These are phyloP conservation scores for Suillus variegatus DNA, from an alignment of 768 basidiomycete species.

Conservation along the genomic window DNA sequence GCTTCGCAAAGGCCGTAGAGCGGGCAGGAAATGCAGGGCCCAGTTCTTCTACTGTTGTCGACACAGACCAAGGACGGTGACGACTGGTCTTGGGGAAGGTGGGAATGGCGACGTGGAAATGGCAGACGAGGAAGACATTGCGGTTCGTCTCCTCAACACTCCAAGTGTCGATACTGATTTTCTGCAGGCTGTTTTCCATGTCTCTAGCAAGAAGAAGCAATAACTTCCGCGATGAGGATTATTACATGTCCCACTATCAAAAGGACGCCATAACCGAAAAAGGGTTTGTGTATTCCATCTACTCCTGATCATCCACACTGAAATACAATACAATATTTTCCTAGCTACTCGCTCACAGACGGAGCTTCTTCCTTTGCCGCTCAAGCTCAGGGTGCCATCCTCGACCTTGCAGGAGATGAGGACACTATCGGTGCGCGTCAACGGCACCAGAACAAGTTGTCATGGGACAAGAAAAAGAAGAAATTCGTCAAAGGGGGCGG, in stretches of 20 bases:
- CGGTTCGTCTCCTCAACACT: conserved; percentile 41
- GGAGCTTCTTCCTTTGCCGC: conserved; percentile 84
- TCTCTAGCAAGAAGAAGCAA: conserved; percentile 45
- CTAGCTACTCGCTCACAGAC: conserved; percentile 85
- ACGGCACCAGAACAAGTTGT: conserved; percentile 54
- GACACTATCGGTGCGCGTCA: conserved; percentile 57
- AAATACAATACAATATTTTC: not conserved
- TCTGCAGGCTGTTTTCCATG: conserved; percentile 66
- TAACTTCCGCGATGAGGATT: conserved; percentile 75
- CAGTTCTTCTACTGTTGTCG: conserved; percentile 31
- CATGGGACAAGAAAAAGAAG: conserved; percentile 97
- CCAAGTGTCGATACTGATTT: conserved; percentile 9
- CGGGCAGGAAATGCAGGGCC: conserved; percentile 40
- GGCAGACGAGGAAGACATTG: conserved; percentile 79
- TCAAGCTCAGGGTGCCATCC: conserved; percentile 77
- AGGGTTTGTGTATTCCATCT: conserved; percentile 58
- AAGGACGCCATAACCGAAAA: conserved; percentile 86
- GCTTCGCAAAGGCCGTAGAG: conserved; percentile 61
- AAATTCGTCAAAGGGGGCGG: conserved; percentile 88
- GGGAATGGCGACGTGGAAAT: conserved; percentile 51
- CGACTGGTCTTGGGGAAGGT: conserved; percentile 25
- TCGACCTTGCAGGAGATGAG: conserved; percentile 85
- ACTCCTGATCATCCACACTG: not conserved
- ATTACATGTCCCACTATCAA: conserved; percentile 92
- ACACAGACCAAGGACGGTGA: conserved; percentile 35